Conservation (phyloP, 164 flowering plant species). For the Chloranthus sessilifolius region DNA sequence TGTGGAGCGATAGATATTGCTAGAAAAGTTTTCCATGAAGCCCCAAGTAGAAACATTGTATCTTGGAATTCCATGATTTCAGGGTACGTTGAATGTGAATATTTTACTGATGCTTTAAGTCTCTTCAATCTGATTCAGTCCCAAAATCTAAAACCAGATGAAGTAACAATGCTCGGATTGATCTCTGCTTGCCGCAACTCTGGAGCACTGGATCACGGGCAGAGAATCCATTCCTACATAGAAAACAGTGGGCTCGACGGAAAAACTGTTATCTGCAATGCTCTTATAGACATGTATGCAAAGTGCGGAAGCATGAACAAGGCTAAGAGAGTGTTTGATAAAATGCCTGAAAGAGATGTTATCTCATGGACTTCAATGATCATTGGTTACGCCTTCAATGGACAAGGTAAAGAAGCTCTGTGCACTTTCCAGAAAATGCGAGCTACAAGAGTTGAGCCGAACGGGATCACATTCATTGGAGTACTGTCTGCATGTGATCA, state of each 20-base stretch:
- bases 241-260: slow-evolving; percentile 11
- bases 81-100: slow-evolving; percentile 20
- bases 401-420: slow-evolving; percentile 23
- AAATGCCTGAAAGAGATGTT: slow-evolving; percentile 26
- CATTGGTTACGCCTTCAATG: slow-evolving; percentile 25
- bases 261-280: slow-evolving; percentile 26
- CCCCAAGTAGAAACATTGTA: slow-evolving; percentile 14
- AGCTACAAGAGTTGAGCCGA: slow-evolving; percentile 14
- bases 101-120: slow-evolving; percentile 12
- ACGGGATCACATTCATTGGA: slow-evolving; percentile 23
- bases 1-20: slow-evolving; percentile 17
- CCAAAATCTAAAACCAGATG: slow-evolving; percentile 22
- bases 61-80: slow-evolving; percentile 27
- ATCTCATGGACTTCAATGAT: slow-evolving; percentile 34
- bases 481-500: slow-evolving; percentile 26
- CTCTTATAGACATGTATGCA: slow-evolving; percentile 67
- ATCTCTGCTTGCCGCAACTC: slow-evolving; percentile 23
- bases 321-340: slow-evolving; percentile 20
- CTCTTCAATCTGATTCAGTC: slow-evolving; percentile 17
- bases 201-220: slow-evolving; percentile 18
- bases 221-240: slow-evolving; percentile 17
- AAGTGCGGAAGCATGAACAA: slow-evolving; percentile 62
- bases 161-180: slow-evolving; percentile 25
- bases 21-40: slow-evolving; percentile 21
- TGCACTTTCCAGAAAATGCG: slow-evolving; percentile 18